phyloP scores from a whole-genome alignment of 2,329 filamentous ascomycete species.

The Herpotrichia juniperi region DNA sequence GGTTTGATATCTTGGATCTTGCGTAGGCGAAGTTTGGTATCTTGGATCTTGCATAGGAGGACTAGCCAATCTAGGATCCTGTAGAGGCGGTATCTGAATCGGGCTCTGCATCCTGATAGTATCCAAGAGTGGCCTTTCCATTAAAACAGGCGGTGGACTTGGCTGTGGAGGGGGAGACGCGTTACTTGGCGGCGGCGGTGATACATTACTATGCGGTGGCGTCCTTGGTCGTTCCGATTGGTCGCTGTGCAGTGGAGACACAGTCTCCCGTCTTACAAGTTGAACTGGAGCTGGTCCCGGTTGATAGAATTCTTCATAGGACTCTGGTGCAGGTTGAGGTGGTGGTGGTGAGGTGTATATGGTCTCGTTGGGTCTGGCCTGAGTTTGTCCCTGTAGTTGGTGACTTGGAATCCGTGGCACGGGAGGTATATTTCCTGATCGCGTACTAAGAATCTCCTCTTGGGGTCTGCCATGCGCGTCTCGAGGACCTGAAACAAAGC shows the following conservation, averaged over 20 bases:
- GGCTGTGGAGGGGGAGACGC: slow-evolving; percentile 19
- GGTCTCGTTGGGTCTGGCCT: slow-evolving; percentile 3
- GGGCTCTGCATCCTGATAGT: slow-evolving; percentile 3
- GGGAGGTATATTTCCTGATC: slow-evolving; percentile 8
- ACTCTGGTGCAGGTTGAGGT: not conserved
- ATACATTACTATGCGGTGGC: slow-evolving; percentile 15
- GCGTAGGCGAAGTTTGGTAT: not conserved
- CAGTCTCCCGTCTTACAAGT: not conserved
- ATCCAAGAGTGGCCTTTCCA: slow-evolving; percentile 13
- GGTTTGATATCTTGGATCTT: not conserved
- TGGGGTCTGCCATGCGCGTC: slow-evolving; percentile 42
- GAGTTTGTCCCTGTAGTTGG: slow-evolving; percentile 4
- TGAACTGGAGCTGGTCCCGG: not conserved
- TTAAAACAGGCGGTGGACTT: slow-evolving; percentile 7
- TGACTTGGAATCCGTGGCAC: slow-evolving; percentile 11
- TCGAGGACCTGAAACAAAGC: slow-evolving; percentile 41
- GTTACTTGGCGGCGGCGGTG: slow-evolving; percentile 15
- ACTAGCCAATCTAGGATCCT: slow-evolving; percentile 13
- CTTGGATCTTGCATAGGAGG: not conserved
- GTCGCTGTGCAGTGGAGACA: slow-evolving; percentile 12
- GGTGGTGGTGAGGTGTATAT: not conserved
- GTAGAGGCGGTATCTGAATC: slow-evolving; percentile 2
- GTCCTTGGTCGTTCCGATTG: slow-evolving; percentile 7
- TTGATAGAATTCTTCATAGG: not conserved
- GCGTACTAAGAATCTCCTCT: slow-evolving; percentile 40